Evolutionary conservation across 495 filamentous ascomycete genomes (phyloP).

Genomic region (Neohortaea acidophila): DNA sequence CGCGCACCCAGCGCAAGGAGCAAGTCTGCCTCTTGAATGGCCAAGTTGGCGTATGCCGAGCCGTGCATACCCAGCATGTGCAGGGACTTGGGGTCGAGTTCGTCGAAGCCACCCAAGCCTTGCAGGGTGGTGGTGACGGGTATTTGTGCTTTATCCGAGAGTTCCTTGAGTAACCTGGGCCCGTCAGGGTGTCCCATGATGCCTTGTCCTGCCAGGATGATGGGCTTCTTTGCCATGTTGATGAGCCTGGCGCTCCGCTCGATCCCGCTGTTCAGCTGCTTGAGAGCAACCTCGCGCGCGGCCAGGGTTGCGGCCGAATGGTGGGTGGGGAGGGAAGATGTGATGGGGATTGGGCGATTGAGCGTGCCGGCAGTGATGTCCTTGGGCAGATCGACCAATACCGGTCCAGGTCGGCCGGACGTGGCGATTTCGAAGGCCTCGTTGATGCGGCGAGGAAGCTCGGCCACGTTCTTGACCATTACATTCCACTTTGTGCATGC

Average conservation of each 20-base stretch:
- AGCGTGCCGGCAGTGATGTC: slow-evolving; percentile 59
- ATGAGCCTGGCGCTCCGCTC: slow-evolving; percentile 49
- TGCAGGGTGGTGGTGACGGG: slow-evolving; percentile 70
- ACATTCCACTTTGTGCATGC: slow-evolving; percentile 79
- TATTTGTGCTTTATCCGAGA: slow-evolving; percentile 57
- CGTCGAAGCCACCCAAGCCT: slow-evolving; percentile 61
- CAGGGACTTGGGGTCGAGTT: slow-evolving; percentile 58
- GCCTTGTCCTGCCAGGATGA: slow-evolving; percentile 64
- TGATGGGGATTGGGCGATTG: slow-evolving; percentile 51
- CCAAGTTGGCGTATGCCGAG: slow-evolving; percentile 62
- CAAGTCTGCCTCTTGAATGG: slow-evolving; percentile 64
- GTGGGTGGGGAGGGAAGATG: slow-evolving; percentile 44
- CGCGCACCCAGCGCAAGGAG: slow-evolving; percentile 62
- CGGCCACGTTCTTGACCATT: slow-evolving; percentile 65
- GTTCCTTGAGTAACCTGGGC: slow-evolving; percentile 47
- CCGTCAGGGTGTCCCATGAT: slow-evolving; percentile 49
- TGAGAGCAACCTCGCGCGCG: slow-evolving; percentile 41
- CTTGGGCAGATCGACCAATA: slow-evolving; percentile 65
- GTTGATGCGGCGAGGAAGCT: slow-evolving; percentile 62
- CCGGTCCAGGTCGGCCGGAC: slow-evolving; percentile 59
- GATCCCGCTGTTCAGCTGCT: slow-evolving; percentile 46
- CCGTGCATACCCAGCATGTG: slow-evolving; percentile 82
- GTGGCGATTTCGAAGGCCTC: slow-evolving; percentile 79
- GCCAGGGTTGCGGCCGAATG: slow-evolving; percentile 56
- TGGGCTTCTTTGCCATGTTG: slow-evolving; percentile 59